Evolutionary conservation across 2,329 filamentous ascomycete genomes (phyloP).

Genomic region (Verticillium zaregamsianum): DNA sequence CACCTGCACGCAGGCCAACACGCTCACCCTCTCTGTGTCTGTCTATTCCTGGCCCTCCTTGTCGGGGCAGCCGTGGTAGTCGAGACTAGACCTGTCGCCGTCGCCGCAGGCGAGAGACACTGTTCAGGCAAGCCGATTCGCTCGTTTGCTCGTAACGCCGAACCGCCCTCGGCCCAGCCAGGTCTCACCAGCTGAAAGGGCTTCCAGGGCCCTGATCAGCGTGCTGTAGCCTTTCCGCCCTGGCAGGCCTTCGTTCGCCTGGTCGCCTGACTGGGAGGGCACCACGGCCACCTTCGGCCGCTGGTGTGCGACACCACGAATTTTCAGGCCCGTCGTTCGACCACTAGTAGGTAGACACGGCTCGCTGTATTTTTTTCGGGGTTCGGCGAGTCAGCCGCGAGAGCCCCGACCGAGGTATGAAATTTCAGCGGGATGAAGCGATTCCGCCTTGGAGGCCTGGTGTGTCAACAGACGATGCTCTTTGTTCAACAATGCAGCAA

Average conservation of each 20-base stretch:
- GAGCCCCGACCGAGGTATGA: neutral
- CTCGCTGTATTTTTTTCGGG: neutral
- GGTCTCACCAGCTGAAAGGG: neutral
- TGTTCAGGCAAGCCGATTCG: neutral
- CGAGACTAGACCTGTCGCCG: neutral
- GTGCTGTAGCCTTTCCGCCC: neutral
- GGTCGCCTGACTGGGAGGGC: neutral
- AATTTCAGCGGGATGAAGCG: neutral
- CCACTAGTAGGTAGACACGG: neutral
- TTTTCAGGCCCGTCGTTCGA: neutral
- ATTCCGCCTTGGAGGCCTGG: neutral
- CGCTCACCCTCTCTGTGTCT: neutral
- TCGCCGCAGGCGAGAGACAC: neutral
- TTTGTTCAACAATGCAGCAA: neutral
- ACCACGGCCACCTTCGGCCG: neutral
- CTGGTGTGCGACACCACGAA: neutral
- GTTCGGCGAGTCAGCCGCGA: neutral
- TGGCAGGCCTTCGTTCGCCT: neutral
- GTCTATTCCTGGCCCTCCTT: neutral
- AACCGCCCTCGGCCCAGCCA: neutral
- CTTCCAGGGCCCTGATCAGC: neutral
- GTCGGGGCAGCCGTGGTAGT: neutral
- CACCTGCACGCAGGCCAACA: too few species aligned
- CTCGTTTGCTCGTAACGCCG: neutral
- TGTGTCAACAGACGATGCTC: neutral